Base-by-base conservation (phyloP, 2,329 filamentous ascomycete species). In the Scedosporium minutisporum region DNA sequence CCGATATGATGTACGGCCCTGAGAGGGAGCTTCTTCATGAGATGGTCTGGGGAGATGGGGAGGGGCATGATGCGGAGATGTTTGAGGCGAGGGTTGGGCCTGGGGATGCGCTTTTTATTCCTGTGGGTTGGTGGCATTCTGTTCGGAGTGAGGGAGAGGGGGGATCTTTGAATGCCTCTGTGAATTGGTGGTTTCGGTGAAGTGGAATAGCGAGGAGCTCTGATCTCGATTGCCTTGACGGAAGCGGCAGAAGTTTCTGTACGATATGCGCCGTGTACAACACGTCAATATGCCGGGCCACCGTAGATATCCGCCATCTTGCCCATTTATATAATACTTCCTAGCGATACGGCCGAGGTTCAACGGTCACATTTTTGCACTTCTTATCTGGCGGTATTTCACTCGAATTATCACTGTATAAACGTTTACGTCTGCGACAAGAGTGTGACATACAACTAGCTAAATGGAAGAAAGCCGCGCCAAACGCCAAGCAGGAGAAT, bases 1-100 rank as follows among this genome's bases (percentile, higher is more conserved):
- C 87, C 10, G 92, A 96, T 71, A 97, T 97, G 93, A 97, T 97
- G 92, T 80, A 87, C 60, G 92, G 92, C 0, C 74, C 77, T 1
- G 91, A 96, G 75, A 86, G 86, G 66, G 73, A 78, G 21, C 76
- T 81, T 2, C 73, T 97, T 14, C 85, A 93, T 66, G 75, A 81
- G 1, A 85, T 82, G 3, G 81, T 96, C 2, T 97, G 93, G 95
- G 76, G 73, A 12, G 44, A 33, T 27, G 27, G 16, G 2, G 67
- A 68, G 3, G 70, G 71, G 44, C 64, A 23, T 23, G 68, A 64
- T 64, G 72, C 67, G 67, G 76, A 68, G 67, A 68, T 81, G 21
- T 66, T 73, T 2, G 83, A 91, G 69, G 83, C 81, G 1, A 71
- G 75, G 4, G 70, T 97, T 14, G 73, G 76, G 0, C 77, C 83